Evolutionary conservation across 2,329 filamentous ascomycete species (phyloP).

Genomic region (Coniochaeta hoffmannii): DNA sequence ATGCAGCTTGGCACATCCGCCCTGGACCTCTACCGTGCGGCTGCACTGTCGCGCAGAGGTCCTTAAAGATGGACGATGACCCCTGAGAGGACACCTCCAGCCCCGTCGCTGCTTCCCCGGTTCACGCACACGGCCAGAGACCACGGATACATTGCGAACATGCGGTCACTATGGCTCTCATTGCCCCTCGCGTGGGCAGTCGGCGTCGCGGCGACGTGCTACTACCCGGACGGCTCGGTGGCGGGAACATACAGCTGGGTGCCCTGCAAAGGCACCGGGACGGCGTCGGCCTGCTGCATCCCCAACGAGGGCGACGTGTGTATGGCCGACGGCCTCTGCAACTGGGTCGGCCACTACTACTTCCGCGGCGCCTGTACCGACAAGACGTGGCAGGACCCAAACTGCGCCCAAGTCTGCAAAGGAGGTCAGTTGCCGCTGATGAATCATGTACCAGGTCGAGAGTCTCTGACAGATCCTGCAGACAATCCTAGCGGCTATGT

Average conservation of each 20-base stretch:
- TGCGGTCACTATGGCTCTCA: not conserved
- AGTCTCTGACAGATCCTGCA: not conserved
- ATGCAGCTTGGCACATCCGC: not conserved
- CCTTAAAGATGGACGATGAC: not conserved
- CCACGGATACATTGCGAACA: not conserved
- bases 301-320: not conserved
- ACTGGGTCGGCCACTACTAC: not conserved
- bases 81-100: not conserved
- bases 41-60: not conserved
- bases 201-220: not conserved
- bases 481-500: not conserved
- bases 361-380: not conserved
- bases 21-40: not conserved
- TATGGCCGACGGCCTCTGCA: not conserved
- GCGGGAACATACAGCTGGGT: not conserved
- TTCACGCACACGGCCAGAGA: not conserved
- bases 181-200: not conserved
- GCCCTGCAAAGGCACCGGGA: not conserved
- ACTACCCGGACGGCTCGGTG: not conserved
- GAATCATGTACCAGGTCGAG: not conserved
- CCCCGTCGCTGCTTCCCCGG: not conserved
- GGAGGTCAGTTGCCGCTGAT: not conserved
- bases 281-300: not conserved
- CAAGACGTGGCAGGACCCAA: not conserved
- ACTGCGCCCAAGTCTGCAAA: not conserved